These are phyloP conservation scores for Candida wancherniae DNA, from an alignment of 805 yeast genomes.

Conservation along the genomic window DNA sequence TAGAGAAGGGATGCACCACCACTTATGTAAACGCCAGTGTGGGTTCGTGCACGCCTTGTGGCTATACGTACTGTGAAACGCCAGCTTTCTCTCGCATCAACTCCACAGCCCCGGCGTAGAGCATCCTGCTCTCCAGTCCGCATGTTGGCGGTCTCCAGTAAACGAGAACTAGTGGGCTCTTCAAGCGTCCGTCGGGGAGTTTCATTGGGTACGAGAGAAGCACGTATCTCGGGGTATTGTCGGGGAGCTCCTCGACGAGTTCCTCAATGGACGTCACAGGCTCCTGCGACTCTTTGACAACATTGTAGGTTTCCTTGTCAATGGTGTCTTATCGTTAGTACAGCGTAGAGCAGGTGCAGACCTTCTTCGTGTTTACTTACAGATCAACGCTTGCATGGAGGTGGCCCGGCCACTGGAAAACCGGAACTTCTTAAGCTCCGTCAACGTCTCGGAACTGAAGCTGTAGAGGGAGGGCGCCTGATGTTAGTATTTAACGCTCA, in stretches of 20 bases:
- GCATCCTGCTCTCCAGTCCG: slow-evolving; percentile 78
- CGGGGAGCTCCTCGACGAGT: slow-evolving; percentile 73
- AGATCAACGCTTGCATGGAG: slow-evolving; percentile 56
- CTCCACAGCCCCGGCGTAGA: slow-evolving; percentile 89
- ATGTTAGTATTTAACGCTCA: slow-evolving; percentile 3
- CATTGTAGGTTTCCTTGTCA: slow-evolving; percentile 50
- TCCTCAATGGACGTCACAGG: slow-evolving; percentile 54
- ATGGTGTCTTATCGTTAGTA: slow-evolving; percentile 39
- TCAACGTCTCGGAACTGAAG: slow-evolving; percentile 56
- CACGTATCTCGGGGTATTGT: slow-evolving; percentile 71
- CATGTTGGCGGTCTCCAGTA: slow-evolving; percentile 87
- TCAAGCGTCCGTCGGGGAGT: slow-evolving; percentile 64
- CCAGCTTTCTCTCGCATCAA: slow-evolving; percentile 74
- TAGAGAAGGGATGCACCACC: too few species aligned
- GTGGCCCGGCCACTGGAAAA: slow-evolving; percentile 63
- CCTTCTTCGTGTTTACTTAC: slow-evolving; percentile 27
- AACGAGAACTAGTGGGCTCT: slow-evolving; percentile 71
- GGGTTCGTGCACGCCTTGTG: too few species aligned
- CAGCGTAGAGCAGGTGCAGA: neutral
- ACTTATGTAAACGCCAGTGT: too few species aligned
- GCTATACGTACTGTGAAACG: slow-evolving; percentile 49
- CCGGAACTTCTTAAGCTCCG: slow-evolving; percentile 65
- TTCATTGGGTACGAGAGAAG: slow-evolving; percentile 73
- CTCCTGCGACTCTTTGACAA: slow-evolving; percentile 43
- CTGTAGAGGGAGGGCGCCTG: slow-evolving; percentile 48